A percentile compares a stretch with the other conserved stretches of the same genome.
Conservation (phyloP, 208 protist genomes). For the Leishmania mexicana region DNA sequence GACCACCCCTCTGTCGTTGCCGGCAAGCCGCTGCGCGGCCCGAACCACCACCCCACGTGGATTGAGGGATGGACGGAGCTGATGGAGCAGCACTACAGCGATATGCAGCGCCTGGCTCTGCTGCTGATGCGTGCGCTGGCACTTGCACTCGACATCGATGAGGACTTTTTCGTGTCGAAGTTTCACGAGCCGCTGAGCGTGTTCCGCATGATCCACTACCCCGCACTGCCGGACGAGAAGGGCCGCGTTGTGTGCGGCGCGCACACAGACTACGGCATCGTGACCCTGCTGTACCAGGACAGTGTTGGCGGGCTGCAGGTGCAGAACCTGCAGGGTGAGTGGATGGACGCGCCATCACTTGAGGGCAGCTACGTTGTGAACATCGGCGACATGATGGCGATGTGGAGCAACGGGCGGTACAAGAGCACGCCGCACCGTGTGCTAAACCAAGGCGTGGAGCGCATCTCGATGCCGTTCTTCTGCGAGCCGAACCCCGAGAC, state of each 20-base stretch:
- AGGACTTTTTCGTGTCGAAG: constrained; percentile 61
- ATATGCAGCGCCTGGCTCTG: constrained; percentile 56
- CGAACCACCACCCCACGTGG: constrained; percentile 60
- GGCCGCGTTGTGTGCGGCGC: constrained; percentile 55
- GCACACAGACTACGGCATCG: constrained; percentile 85
- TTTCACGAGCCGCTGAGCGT: constrained; percentile 69
- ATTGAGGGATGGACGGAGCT: constrained; percentile 55
- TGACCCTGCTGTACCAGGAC: constrained; percentile 85
- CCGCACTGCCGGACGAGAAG: constrained; percentile 50
- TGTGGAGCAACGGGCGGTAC: constrained; percentile 83
- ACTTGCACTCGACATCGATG: constrained; percentile 52
- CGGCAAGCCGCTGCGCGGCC: constrained; percentile 64
- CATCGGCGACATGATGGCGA: constrained; percentile 89
- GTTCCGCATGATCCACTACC: constrained; percentile 85
- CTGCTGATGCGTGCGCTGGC: constrained; percentile 64
- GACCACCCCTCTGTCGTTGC: constrained; percentile 66
- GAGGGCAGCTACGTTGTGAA: constrained; percentile 78
- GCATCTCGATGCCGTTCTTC: constrained; percentile 88
- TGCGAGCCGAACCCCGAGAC: constrained; percentile 78
- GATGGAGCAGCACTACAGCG: constrained; percentile 62
- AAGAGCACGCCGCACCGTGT: constrained; percentile 78
- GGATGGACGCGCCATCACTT: constrained; percentile 66
- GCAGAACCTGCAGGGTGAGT: constrained; percentile 56
- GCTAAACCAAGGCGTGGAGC: constrained; percentile 62
- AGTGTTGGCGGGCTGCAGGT: constrained; percentile 59